Percentiles rank a stretch among this genome's conserved stretches.
These are phyloP conservation scores for Aspergillus nanangensis DNA, from an alignment of 495 filamentous ascomycete genomes.

Conservation along the genomic window DNA sequence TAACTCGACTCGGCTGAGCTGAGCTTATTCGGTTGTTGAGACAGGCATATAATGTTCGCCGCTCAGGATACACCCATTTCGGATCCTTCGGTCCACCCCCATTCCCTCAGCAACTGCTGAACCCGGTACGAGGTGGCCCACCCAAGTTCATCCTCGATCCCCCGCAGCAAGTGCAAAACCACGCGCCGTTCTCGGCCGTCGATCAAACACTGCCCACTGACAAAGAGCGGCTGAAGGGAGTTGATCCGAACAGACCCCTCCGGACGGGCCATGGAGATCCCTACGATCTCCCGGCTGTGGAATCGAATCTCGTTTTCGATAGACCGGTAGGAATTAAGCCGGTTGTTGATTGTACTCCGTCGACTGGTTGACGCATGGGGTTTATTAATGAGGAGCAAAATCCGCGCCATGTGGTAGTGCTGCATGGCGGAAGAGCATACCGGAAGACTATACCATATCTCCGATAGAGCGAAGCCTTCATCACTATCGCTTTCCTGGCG, in stretches of 20 bases:
- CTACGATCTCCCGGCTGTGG: slow-evolving; percentile 56
- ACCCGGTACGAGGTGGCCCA: slow-evolving; percentile 63
- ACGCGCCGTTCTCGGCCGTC: slow-evolving; percentile 46
- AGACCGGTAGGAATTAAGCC: slow-evolving; percentile 49
- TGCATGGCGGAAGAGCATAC: slow-evolving; percentile 64
- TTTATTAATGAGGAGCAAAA: slow-evolving; percentile 58
- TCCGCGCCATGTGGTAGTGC: slow-evolving; percentile 61
- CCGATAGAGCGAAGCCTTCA: slow-evolving; percentile 41
- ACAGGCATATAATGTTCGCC: too few relatives aligned
- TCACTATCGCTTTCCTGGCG: slow-evolving; percentile 19
- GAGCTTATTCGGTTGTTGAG: too few relatives aligned
- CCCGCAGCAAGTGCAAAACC: slow-evolving; percentile 49
- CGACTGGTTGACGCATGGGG: slow-evolving; percentile 52
- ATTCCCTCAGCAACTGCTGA: slow-evolving; percentile 51
- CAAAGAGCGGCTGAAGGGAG: slow-evolving; percentile 57
- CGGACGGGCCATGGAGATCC: slow-evolving; percentile 50
- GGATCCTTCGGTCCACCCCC: slow-evolving; percentile 41
- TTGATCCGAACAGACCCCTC: slow-evolving; percentile 55
- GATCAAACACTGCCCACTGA: slow-evolving; percentile 55
- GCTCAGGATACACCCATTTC: slow-evolving; percentile 8
- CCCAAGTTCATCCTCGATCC: slow-evolving; percentile 54
- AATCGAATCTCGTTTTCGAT: slow-evolving; percentile 49
- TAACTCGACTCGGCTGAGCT: too few relatives aligned
- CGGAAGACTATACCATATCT: slow-evolving; percentile 59
- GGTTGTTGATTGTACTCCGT: slow-evolving; percentile 43